phyloP scores from a whole-genome alignment of 441 rosid species.

The Euphorbia schlechtendalii region DNA sequence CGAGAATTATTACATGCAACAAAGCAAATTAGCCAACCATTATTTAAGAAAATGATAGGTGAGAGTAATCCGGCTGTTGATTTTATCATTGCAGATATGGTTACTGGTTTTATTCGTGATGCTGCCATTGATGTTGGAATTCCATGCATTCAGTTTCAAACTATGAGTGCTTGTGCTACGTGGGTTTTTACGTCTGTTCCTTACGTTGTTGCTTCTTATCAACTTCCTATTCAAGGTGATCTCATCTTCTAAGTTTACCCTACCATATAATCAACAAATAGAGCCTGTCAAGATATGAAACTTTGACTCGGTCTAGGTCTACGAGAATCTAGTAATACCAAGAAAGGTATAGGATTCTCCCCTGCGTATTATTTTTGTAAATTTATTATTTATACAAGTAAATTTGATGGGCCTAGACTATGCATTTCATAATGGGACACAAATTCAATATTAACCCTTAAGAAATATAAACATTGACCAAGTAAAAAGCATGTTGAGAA shows the following conservation, averaged over 20 bases:
- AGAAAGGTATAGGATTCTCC: no score
- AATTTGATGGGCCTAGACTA: no score
- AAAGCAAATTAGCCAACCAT: slow-evolving; percentile 1
- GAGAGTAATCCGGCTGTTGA: slow-evolving; percentile 14
- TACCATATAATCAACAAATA: no score
- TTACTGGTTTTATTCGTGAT: slow-evolving; percentile 19
- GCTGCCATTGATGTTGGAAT: slow-evolving; percentile 25
- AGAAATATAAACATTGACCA: no score
- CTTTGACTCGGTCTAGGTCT: no score
- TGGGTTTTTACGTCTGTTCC: slow-evolving; percentile 31
- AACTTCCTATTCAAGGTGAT: slow-evolving; percentile 37
- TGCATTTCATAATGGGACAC: no score
- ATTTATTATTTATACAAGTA: no score
- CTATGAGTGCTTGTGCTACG: slow-evolving; percentile 23
- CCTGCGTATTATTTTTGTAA: no score
- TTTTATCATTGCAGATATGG: slow-evolving; percentile 37
- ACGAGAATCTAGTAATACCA: no score
- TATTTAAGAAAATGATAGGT: slow-evolving; percentile 23
- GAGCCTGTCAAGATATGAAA: no score
- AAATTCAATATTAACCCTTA: no score
- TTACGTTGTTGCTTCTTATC: slow-evolving; percentile 29
- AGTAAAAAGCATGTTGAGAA: no score
- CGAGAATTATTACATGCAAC: slow-evolving; percentile 8
- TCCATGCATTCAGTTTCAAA: slow-evolving; percentile 26
- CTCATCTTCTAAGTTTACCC: background rate